Evolutionary conservation across 1,139 yeast genomes (phyloP).

Genomic region (Pichia sp.): DNA sequence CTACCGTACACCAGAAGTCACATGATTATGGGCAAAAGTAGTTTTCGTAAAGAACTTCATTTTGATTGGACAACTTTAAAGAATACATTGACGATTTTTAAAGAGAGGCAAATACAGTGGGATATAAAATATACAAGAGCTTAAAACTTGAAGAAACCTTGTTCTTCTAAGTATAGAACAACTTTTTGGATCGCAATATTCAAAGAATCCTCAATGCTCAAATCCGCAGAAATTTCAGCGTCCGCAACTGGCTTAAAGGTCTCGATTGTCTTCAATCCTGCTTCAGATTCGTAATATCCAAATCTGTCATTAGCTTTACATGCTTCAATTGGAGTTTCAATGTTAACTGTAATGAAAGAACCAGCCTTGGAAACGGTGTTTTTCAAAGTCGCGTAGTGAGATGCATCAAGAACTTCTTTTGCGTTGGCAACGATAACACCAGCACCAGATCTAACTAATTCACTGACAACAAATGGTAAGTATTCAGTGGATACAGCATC

Average conservation of each 20-base stretch:
- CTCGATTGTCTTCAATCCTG: constrained; percentile 33
- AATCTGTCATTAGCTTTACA: constrained; percentile 40
- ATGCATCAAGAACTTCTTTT: constrained; percentile 38
- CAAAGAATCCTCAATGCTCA: constrained; percentile 38
- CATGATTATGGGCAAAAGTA: no score
- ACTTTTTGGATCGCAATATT: constrained; percentile 65
- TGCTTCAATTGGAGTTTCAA: constrained; percentile 41
- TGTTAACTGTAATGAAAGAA: constrained; percentile 41
- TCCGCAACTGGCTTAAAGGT: constrained; percentile 40
- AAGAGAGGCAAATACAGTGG: not conserved
- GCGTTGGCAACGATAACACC: constrained; percentile 71
- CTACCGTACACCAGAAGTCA: not conserved
- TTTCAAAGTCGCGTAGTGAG: constrained; percentile 31
- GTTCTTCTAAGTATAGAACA: constrained; percentile 62
- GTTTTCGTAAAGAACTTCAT: no score
- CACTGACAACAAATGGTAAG: constrained; percentile 61
- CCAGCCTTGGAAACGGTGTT: constrained; percentile 39
- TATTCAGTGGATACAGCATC: constrained; percentile 37
- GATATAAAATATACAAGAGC: not conserved
- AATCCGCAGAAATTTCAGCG: constrained; percentile 49
- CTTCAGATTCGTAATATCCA: constrained; percentile 40
- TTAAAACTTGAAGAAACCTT: constrained; percentile 60
- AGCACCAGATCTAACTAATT: constrained; percentile 81
- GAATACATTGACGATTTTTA: no score
- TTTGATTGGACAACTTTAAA: no score